A percentile compares a stretch with the other conserved stretches of the same genome.
Evolutionary conservation across 352 stramenopile species (phyloP).

Genomic region (Globisporangium sylvaticum): DNA sequence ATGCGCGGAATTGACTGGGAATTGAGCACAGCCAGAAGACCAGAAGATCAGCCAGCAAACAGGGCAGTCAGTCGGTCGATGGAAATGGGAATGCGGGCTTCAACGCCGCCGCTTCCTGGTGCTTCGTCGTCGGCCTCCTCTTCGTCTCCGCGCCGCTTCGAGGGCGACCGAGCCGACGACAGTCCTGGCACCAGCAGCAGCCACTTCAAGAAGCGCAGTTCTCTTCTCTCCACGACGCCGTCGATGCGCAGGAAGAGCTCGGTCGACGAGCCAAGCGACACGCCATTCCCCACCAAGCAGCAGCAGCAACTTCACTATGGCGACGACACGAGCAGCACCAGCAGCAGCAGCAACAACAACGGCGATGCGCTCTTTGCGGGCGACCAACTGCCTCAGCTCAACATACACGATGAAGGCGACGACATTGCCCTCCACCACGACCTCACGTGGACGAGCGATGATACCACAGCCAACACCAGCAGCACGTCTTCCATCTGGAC

Average conservation of each 20-base stretch:
- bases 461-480: background rate
- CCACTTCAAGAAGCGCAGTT: slow-evolving; percentile 9
- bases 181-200: background rate
- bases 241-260: background rate
- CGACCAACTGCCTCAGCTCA: background rate
- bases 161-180: background rate
- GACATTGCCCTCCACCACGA: slow-evolving; percentile 6
- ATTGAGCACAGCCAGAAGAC: background rate
- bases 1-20: background rate
- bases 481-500: slow-evolving; percentile 6
- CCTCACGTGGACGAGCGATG: background rate
- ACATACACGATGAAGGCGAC: background rate
- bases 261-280: background rate
- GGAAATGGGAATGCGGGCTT: background rate
- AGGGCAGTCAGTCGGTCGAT: background rate
- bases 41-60: background rate
- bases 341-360: slow-evolving; percentile 2
- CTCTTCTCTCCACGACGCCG: background rate
- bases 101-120: background rate
- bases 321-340: slow-evolving; percentile 9
- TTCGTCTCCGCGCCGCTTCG: background rate
- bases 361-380: background rate
- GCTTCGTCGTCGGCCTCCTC: background rate
- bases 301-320: background rate
- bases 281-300: too few relatives aligned